Evolutionary conservation across 345 rosid genomes (phyloP), one percentile per base, ranked within the genome.

Genomic region (Reutealis trisperma): DNA sequence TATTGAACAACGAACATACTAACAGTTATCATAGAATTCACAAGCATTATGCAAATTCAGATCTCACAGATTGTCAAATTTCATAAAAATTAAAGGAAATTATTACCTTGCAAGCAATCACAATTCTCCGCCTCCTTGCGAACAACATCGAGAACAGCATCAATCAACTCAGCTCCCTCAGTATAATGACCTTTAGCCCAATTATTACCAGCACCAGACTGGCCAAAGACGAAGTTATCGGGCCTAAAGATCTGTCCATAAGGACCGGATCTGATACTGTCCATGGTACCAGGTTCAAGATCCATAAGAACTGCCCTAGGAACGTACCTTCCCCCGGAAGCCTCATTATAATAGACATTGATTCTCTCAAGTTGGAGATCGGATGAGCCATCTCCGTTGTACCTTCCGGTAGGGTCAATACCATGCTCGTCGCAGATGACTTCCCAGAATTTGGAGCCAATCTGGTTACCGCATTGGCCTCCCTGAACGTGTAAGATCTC

Each of bases 201-300:
- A 62, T 90, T 90, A 73, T 92, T 92, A 3, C 97, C 97, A 32
- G 97, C 97, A 13, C 97, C 97, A 12, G 97, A 92, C 81, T 92
- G 97, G 0, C 97, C 97, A 49, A 90, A 90, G 22, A 92, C 97
- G 71, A 92, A 92, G 87, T 92, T 92, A 80, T 92, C 97, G 47
- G 97, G 97, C 52, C 97, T 81, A 76, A 92, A 92, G 83, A 92
- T 90, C 91, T 90, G 94, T 45, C 97, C 97, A 16, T 75, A 90
- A 0, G 97, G 93, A 13, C 98, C 97, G 47, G 97, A 92, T 87
- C 98, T 90, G 84, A 94, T 94, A 77, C 96, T 91, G 63, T 94
- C 98, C 98, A 94, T 94, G 42, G 98, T 94, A 44, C 98, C 98
- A 6, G 98, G 98, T 82, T 94, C 98, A 57, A 94, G 98, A 88